Conservation (phyloP, 495 filamentous ascomycete species). For the Neohortaea acidophila region DNA sequence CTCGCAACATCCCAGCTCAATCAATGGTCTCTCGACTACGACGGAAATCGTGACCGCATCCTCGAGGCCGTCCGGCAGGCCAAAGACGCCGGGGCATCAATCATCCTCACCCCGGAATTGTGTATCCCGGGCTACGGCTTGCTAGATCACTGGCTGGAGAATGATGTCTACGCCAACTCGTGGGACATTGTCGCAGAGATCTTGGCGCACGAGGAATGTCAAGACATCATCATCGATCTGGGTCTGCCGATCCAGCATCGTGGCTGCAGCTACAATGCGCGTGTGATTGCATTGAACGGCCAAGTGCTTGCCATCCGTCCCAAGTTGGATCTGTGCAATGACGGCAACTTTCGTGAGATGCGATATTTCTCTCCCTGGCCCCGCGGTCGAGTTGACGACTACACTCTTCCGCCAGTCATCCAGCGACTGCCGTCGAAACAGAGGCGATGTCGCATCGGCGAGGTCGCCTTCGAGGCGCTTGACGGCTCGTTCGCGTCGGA, state of each 20-base stretch:
- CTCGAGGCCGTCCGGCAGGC: slow-evolving; percentile 58
- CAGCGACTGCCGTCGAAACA: slow-evolving; percentile 32
- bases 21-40: slow-evolving; percentile 51
- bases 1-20: slow-evolving; percentile 35
- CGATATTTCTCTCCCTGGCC: slow-evolving; percentile 58
- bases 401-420: slow-evolving; percentile 47
- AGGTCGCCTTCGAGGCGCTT: slow-evolving; percentile 23
- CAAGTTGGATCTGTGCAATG: slow-evolving; percentile 71
- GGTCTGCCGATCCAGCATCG: slow-evolving; percentile 41
- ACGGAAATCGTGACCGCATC: slow-evolving; percentile 62
- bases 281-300: slow-evolving; percentile 43
- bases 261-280: slow-evolving; percentile 58
- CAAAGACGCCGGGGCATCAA: slow-evolving; percentile 51
- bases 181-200: slow-evolving; percentile 58
- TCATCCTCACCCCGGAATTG: slow-evolving; percentile 64
- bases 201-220: slow-evolving; percentile 44
- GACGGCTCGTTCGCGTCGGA: slow-evolving; percentile 23
- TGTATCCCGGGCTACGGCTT: slow-evolving; percentile 58
- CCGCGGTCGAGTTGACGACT: slow-evolving; percentile 49
- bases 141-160: slow-evolving; percentile 56
- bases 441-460: slow-evolving; percentile 14
- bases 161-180: slow-evolving; percentile 29
- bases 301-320: slow-evolving; percentile 49
- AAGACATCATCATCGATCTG: slow-evolving; percentile 58
- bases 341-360: slow-evolving; percentile 57